Conservation (phyloP, 106 monocot species). For the Apostasia shenzhenica region DNA sequence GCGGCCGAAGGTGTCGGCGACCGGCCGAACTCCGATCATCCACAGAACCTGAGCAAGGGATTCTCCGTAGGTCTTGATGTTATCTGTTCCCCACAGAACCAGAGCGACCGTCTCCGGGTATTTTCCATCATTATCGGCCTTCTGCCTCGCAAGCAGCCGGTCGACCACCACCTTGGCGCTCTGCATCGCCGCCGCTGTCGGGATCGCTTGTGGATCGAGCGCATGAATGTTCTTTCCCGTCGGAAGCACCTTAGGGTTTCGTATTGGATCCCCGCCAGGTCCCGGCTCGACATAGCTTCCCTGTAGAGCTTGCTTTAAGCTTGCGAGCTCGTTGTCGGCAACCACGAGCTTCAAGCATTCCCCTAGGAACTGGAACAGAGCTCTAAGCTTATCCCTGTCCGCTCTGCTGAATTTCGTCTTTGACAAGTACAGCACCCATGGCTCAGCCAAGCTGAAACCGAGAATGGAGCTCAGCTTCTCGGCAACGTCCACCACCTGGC, state of each 20-base stretch:
- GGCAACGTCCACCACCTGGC: slow-evolving; percentile 55
- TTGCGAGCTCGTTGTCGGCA: slow-evolving; percentile 52
- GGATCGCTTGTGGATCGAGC: slow-evolving; percentile 54
- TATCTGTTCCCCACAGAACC: slow-evolving; percentile 78
- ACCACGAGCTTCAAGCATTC: slow-evolving; percentile 57
- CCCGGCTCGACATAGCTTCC: slow-evolving; percentile 66
- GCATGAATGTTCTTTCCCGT: slow-evolving; percentile 42
- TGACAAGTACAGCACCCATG: slow-evolving; percentile 65
- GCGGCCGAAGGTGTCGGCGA: slow-evolving; percentile 46
- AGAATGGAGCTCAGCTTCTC: slow-evolving; percentile 50
- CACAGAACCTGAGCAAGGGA: slow-evolving; percentile 65
- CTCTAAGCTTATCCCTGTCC: slow-evolving; percentile 53
- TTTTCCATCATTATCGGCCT: slow-evolving; percentile 53
- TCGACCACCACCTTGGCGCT: slow-evolving; percentile 70
- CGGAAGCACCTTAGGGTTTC: slow-evolving; percentile 72
- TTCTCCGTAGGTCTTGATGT: slow-evolving; percentile 73
- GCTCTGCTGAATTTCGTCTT: slow-evolving; percentile 52
- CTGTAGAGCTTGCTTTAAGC: slow-evolving; percentile 51
- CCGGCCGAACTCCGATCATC: slow-evolving; percentile 61
- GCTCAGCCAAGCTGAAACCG: slow-evolving; percentile 51
- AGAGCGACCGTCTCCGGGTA: slow-evolving; percentile 68
- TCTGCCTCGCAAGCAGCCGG: slow-evolving; percentile 55
- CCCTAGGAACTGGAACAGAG: slow-evolving; percentile 39
- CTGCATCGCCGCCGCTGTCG: slow-evolving; percentile 62
- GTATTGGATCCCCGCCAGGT: slow-evolving; percentile 58